Evolutionary conservation across 768 basidiomycete species (phyloP), one percentile per base, ranked within the genome.

Genomic region (Hirschioporus abietinus): DNA sequence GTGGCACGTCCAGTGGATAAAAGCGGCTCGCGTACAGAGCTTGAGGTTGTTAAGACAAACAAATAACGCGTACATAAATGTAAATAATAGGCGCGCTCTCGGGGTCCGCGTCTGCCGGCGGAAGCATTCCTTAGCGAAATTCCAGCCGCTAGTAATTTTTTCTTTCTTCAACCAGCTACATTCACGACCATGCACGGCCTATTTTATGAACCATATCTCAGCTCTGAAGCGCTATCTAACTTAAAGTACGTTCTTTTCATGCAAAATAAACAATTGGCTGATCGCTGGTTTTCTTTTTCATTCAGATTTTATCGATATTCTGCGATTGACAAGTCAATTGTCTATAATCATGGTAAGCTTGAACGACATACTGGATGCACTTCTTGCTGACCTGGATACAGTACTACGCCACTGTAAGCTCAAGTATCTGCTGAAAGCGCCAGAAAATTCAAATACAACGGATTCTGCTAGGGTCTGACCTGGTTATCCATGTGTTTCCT

Each of bases 401-500:
- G 42, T 52, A 52, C 42, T 52, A 52, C 42, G 42, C 12, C 42
- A 52, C 20, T 52, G 42, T 52, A 52, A 52, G 42, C 42, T 15
- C 12, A 5, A 6, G 3, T 10, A 52, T 52, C 20, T 20, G 12
- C 12, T n/a, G 3, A 52, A 52, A 52, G 42, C 42, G 4, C 2
- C 12, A 52, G 20, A 2, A 52, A 52, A 52, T 52, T 52, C 42
- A 52, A 52, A 52, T 52, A 52, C 42, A 15, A 30, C 20, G 42
- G 3, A 1, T 6, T 61, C 20, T 57, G 5, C 35, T 35, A 65
- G 66, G 65, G 42, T 70, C 67, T 61, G 67, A 70, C n/a, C 25
- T 68, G 36, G 66, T 64, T 17, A 59, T 61, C 20, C 63, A 58
- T 52, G 36, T 59, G 10, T 70, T 70, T 59, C 69, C 69, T 1